Percentiles rank a stretch among this genome's conserved stretches.
Evolutionary conservation across 306 rosid species (phyloP).

Genomic region (Rubus parviflorus): DNA sequence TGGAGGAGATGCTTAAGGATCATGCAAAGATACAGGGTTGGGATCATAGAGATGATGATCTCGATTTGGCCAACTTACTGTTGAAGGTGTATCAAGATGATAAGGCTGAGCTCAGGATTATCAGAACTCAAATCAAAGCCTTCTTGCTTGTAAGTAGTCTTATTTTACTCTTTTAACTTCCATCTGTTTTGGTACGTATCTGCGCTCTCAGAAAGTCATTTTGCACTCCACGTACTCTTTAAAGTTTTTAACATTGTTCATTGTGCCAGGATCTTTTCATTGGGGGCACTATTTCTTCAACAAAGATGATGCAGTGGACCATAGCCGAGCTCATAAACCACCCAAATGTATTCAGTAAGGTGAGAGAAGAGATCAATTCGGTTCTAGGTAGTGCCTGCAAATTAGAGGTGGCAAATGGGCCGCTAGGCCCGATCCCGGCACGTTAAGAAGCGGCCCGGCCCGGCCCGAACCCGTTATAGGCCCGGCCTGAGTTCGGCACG

Average conservation of each 20-base stretch:
- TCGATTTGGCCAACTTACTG: conserved; percentile 43
- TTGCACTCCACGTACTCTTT: no score
- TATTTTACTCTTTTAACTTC: no score
- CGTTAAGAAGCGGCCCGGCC: no score
- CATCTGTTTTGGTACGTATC: no score
- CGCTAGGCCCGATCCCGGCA: no score
- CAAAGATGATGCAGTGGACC: conserved; percentile 54
- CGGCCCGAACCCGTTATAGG: no score
- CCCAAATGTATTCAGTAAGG: conserved; percentile 39
- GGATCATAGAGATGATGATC: conserved; percentile 7
- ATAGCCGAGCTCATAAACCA: conserved; percentile 54
- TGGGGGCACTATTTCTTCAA: conserved; percentile 48
- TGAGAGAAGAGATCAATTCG: conserved; percentile 41
- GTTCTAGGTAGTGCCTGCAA: conserved; percentile 21
- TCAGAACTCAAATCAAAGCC: conserved; percentile 53
- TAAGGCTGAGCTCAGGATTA: conserved; percentile 49
- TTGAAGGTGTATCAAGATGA: conserved; percentile 47
- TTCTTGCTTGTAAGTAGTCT: conserved; percentile 38
- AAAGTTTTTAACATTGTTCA: neutral
- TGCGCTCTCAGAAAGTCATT: no score
- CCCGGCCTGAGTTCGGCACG: no score
- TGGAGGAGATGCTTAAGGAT: conserved; percentile 44
- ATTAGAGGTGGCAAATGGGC: no score
- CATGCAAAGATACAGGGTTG: conserved; percentile 19
- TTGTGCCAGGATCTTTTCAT: conserved; percentile 42